Base-by-base conservation (phyloP, 2,329 filamentous ascomycete genomes). In the Colletotrichum orbiculare region DNA sequence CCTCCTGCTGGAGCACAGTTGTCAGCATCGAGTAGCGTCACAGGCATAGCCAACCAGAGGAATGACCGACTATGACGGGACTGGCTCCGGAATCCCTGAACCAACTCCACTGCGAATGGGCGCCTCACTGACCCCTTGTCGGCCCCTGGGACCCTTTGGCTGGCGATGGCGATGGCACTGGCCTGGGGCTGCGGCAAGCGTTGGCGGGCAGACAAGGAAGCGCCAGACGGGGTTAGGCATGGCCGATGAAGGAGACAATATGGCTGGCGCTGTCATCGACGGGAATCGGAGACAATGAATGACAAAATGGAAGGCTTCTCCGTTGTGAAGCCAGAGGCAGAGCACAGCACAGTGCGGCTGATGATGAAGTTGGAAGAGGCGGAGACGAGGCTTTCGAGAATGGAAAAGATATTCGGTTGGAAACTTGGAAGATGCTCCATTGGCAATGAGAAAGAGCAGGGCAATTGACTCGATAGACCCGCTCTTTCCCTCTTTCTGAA, bases 401-500 rank as follows among this genome's bases (percentile, higher is more conserved):
- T n/a, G 57, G 34, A 43, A 15, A 12, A 34, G 50, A 25, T 41
- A 15, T 46, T 12, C 53, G 13, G 37, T 46, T 38, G n/a, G 37
- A 59, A 63, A 58, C 54, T 59, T 50, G 54, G 47, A 63, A 63
- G 49, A 37, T 50, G 46, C 38, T 50, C 13, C 42, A 58, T 54
- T 46, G 56, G 48, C 48, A 54, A 33, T 53, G 39, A 33, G 12
- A 53, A 45, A 11, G 8, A n/a, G 48, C 60, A 64, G 60, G 60
- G 60, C 49, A 8, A 15, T 60, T 64, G 60, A 64, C 60, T 64
- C 55, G 48, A 17, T 39, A 6, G 12, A 58, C 62, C 58, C 58
- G 45, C 50, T 65, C 58, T 43, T 66, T 57, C 58, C 42, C 61
- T 49, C 45, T 52, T 54, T 35, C 41, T 34, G 47, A 43, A 25